These are phyloP conservation scores for Schoenoplectus tabernaemontani DNA, from an alignment of 202 grass and related monocot genomes.

Conservation along the genomic window DNA sequence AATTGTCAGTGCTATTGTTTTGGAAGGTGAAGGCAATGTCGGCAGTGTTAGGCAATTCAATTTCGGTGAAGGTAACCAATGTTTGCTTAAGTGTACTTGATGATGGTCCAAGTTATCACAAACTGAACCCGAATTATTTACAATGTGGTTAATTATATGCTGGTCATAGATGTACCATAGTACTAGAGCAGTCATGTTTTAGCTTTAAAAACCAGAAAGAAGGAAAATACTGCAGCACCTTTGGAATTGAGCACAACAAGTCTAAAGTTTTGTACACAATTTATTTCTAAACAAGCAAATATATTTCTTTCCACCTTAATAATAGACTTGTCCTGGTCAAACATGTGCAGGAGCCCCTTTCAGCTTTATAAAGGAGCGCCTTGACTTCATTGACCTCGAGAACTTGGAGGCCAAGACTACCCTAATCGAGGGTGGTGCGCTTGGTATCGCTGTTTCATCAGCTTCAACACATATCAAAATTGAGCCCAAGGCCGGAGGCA, in stretches of 20 bases:
- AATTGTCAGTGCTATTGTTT: slow-evolving; percentile 13
- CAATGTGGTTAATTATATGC: background rate
- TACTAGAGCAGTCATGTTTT: background rate
- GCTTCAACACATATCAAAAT: slow-evolving; percentile 45
- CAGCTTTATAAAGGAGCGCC: slow-evolving; percentile 37
- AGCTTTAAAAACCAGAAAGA: background rate
- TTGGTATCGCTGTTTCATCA: slow-evolving; percentile 32
- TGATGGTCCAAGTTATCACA: background rate
- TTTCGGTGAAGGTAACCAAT: slow-evolving; percentile 33
- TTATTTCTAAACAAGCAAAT: background rate
- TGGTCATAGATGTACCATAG: background rate
- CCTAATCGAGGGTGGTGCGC: slow-evolving; percentile 40
- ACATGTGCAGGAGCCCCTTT: slow-evolving; percentile 35
- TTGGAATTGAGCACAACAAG: too few species aligned
- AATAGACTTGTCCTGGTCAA: background rate
- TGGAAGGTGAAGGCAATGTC: slow-evolving; percentile 24
- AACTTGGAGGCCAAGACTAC: slow-evolving; percentile 41
- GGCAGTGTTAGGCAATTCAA: slow-evolving; percentile 55
- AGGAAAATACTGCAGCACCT: too few species aligned
- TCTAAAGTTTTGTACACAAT: too few species aligned
- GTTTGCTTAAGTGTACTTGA: background rate
- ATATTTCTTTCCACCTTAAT: background rate
- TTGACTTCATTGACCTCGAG: slow-evolving; percentile 41
- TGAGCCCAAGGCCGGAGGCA: slow-evolving; percentile 31
- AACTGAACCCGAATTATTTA: background rate